These are phyloP conservation scores for Lodderomyces pseudojiufengensis DNA, from an alignment of 1,139 yeast genomes.

Conservation along the genomic window DNA sequence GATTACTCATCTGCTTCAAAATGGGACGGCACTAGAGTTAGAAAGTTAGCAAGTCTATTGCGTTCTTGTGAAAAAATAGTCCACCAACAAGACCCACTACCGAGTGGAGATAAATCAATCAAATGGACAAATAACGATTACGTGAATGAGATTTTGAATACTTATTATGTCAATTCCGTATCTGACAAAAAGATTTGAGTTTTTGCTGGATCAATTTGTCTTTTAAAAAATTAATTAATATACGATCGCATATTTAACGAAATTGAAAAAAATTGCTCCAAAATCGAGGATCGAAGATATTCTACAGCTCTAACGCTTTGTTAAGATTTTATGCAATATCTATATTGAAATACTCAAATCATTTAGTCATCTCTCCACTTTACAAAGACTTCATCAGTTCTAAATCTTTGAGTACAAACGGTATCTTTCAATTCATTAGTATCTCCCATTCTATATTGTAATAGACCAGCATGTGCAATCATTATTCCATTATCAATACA, in stretches of 20 bases:
- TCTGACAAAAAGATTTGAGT: constrained; percentile 25
- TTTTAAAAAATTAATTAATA: constrained; percentile 21
- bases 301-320: background rate
- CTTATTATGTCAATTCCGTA: constrained; percentile 28
- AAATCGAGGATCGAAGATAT: constrained; percentile 10
- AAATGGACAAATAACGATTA: constrained; percentile 7
- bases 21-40: constrained; percentile 47
- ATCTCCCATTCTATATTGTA: constrained; percentile 82
- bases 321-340: background rate
- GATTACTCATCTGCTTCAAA: constrained; percentile 40
- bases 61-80: constrained; percentile 26
- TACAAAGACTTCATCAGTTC: constrained; percentile 92
- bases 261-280: constrained; percentile 5
- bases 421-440: constrained; percentile 60
- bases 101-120: background rate
- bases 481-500: constrained; percentile 97
- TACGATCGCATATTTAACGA: constrained; percentile 19
- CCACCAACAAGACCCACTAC: background rate
- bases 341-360: background rate
- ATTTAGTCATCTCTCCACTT: constrained; percentile 69
- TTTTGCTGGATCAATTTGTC: constrained; percentile 6
- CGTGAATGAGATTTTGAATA: constrained; percentile 7
- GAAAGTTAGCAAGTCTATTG: constrained; percentile 47
- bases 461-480: constrained; percentile 97
- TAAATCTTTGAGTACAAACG: constrained; percentile 86